Evolutionary conservation across 768 basidiomycete genomes (phyloP).

Genomic region (Rhizopogon vulgaris): DNA sequence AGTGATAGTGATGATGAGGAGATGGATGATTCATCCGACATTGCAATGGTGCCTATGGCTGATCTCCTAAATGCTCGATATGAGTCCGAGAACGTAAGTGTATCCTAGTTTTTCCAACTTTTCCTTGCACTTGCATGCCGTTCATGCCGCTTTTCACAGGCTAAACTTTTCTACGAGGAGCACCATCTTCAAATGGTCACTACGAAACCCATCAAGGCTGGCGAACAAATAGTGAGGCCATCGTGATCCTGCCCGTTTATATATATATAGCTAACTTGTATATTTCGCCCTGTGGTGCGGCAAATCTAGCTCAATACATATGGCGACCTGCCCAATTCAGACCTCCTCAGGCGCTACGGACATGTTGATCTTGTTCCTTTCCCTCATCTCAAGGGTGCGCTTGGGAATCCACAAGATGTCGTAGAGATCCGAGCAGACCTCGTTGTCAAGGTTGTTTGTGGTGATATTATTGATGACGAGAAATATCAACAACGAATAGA

Average conservation of each 20-base stretch:
- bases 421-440: constrained; percentile 73
- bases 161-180: constrained; percentile 78
- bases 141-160: constrained; percentile 37
- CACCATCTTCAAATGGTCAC: constrained; percentile 71
- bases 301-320: constrained; percentile 85
- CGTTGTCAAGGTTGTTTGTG: constrained; percentile 38
- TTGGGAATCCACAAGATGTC: constrained; percentile 76
- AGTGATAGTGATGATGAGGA: constrained; percentile 41
- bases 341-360: constrained; percentile 90
- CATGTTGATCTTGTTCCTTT: constrained; percentile 77
- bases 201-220: constrained; percentile 64
- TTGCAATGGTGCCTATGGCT: constrained; percentile 93
- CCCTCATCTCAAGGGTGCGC: constrained; percentile 24
- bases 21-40: constrained; percentile 51
- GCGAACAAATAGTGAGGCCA: constrained; percentile 79
- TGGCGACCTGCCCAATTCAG: constrained; percentile 86
- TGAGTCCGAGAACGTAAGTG: constrained; percentile 73
- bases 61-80: constrained; percentile 92
- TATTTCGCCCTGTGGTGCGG: background rate
- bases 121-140: constrained; percentile 1
- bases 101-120: background rate
- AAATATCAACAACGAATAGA: constrained; percentile 60
- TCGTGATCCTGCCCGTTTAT: background rate
- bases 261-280: background rate
- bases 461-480: constrained; percentile 2